Conservation (phyloP, 495 filamentous ascomycete species). For the Penicillium crystallinum region DNA sequence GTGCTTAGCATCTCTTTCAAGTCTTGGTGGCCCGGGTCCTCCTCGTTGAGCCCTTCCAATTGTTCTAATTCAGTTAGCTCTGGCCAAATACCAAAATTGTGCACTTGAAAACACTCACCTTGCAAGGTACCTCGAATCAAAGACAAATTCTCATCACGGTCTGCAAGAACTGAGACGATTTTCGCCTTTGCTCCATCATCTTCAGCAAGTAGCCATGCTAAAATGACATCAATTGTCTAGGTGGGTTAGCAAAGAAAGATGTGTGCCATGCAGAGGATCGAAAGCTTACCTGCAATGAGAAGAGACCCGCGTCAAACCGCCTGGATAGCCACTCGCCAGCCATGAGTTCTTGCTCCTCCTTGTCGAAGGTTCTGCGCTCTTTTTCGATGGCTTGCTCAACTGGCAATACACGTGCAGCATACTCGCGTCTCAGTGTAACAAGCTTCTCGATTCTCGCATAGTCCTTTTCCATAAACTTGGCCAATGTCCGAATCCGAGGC, state of each 20-base stretch:
- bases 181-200: slow-evolving; percentile 71
- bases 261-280: neutral
- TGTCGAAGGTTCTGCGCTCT: slow-evolving; percentile 42
- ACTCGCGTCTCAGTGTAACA: slow-evolving; percentile 65
- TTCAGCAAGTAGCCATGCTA: slow-evolving; percentile 92
- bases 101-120: slow-evolving; percentile 39
- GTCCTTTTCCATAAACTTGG: slow-evolving; percentile 93
- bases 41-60: slow-evolving; percentile 55
- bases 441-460: slow-evolving; percentile 77
- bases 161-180: slow-evolving; percentile 58
- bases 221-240: slow-evolving; percentile 72
- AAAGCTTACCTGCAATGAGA: slow-evolving; percentile 60
- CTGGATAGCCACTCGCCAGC: slow-evolving; percentile 78
- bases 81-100: neutral
- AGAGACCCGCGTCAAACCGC: slow-evolving; percentile 82
- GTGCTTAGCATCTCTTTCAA: slow-evolving; percentile 67
- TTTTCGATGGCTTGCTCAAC: slow-evolving; percentile 64
- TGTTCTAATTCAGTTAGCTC: slow-evolving; percentile 45
- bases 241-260: neutral
- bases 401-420: slow-evolving; percentile 54
- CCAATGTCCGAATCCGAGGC: slow-evolving; percentile 74
- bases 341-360: slow-evolving; percentile 58
- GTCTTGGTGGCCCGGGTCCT: slow-evolving; percentile 53
- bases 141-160: slow-evolving; percentile 59
- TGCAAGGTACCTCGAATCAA: slow-evolving; percentile 63